Evolutionary conservation across 306 rosid species (phyloP).

Genomic region (Ochetophila trinervis): DNA sequence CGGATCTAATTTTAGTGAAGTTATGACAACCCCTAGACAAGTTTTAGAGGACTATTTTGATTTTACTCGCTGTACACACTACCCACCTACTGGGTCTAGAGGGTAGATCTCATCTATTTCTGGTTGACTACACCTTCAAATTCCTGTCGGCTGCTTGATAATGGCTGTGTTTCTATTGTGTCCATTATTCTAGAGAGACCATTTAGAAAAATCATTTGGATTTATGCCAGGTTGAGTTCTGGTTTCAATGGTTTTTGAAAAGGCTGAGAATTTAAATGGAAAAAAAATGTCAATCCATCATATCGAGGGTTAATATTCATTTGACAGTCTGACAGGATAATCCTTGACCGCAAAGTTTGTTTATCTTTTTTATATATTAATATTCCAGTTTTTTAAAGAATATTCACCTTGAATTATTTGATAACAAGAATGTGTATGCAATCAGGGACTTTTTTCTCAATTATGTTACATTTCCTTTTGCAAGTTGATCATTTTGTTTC

Average conservation of each 20-base stretch:
- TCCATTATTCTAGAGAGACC: no score
- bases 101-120: no score
- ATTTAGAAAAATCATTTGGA: neutral
- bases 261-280: neutral
- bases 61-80: neutral
- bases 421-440: neutral
- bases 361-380: neutral
- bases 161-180: no score
- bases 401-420: neutral
- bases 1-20: neutral
- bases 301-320: neutral
- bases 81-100: no score
- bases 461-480: neutral
- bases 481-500: slow-evolving; percentile 2
- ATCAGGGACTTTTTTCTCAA: neutral
- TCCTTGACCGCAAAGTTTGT: neutral
- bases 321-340: neutral
- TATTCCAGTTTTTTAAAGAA: neutral
- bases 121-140: no score
- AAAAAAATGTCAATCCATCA: neutral
- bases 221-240: neutral
- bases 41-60: neutral
- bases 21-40: neutral
- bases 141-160: no score
- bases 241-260: neutral